phyloP scores from a whole-genome alignment of 1,284 basidiomycete species.

The Cryptococcus sp. region DNA sequence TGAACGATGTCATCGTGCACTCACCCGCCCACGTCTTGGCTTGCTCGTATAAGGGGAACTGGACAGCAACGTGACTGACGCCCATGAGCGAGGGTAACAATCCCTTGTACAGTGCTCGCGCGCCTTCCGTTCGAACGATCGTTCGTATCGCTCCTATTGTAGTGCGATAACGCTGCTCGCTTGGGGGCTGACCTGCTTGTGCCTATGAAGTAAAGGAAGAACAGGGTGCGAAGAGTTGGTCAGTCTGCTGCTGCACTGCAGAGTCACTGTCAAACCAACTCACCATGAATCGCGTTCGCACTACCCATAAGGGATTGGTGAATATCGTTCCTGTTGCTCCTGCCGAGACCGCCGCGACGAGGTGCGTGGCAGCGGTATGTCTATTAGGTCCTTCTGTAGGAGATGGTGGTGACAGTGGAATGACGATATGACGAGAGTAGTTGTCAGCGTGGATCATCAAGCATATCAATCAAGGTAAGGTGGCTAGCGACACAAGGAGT shows the following conservation, averaged over 20 bases:
- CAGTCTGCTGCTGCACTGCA: background rate
- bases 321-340: conserved; percentile 86
- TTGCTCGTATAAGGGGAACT: conserved; percentile 93
- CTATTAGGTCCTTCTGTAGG: conserved; percentile 22
- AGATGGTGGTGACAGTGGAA: background rate
- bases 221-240: no score
- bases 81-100: conserved; percentile 84
- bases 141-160: conserved; percentile 82
- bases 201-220: conserved; percentile 35
- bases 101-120: conserved; percentile 85
- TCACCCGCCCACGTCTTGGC: conserved; percentile 79
- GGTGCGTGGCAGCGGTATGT: conserved; percentile 61
- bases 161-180: conserved; percentile 76
- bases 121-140: conserved; percentile 83
- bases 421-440: background rate
- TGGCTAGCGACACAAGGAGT: background rate
- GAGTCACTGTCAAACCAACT: conserved; percentile 36
- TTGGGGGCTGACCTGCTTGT: conserved; percentile 62
- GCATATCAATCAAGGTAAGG: background rate
- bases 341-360: conserved; percentile 88
- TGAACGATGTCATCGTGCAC: conserved; percentile 44
- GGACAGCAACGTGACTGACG: conserved; percentile 88
- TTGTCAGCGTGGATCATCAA: background rate
- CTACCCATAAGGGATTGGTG: conserved; percentile 94
- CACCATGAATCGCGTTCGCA: conserved; percentile 97